Evolutionary conservation across 2,329 filamentous ascomycete genomes (phyloP).

Genomic region (Epicoccum nigrum): DNA sequence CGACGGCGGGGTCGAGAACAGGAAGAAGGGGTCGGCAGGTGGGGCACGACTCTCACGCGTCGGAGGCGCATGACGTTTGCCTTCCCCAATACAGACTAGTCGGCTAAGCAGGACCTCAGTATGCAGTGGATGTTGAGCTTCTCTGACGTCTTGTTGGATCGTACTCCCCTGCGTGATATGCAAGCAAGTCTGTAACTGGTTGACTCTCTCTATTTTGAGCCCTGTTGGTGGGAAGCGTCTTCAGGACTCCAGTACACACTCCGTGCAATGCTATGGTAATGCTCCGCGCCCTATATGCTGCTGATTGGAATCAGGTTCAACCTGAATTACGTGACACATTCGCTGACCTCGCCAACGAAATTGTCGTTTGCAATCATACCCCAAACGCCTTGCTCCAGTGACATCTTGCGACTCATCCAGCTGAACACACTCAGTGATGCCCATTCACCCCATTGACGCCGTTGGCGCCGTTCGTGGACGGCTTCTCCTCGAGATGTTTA

Average conservation of each 20-base stretch:
- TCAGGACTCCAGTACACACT: constrained; percentile 6
- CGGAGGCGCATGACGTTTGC: constrained; percentile 21
- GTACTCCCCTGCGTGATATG: no score
- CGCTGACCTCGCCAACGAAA: background rate
- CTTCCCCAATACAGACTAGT: constrained; percentile 4
- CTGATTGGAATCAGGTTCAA: background rate
- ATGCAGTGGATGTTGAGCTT: background rate
- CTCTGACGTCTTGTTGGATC: background rate
- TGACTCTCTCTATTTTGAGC: background rate
- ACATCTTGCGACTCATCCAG: background rate
- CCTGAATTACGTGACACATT: background rate
- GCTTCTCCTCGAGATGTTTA: constrained; percentile 53
- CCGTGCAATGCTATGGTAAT: constrained; percentile 11
- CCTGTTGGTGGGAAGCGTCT: background rate
- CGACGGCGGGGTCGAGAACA: constrained; percentile 16
- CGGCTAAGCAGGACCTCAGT: background rate
- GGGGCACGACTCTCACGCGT: constrained; percentile 18
- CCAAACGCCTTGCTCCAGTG: constrained; percentile 6
- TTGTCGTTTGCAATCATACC: background rate
- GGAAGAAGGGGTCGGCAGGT: constrained; percentile 13
- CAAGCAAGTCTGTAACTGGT: background rate
- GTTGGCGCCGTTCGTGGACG: constrained; percentile 15
- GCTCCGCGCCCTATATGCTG: background rate
- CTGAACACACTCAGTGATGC: constrained; percentile 12
- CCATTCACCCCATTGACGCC: constrained; percentile 19